phyloP scores from a whole-genome alignment of 2,329 filamentous ascomycete genomes.

The Epichloe baconii region DNA sequence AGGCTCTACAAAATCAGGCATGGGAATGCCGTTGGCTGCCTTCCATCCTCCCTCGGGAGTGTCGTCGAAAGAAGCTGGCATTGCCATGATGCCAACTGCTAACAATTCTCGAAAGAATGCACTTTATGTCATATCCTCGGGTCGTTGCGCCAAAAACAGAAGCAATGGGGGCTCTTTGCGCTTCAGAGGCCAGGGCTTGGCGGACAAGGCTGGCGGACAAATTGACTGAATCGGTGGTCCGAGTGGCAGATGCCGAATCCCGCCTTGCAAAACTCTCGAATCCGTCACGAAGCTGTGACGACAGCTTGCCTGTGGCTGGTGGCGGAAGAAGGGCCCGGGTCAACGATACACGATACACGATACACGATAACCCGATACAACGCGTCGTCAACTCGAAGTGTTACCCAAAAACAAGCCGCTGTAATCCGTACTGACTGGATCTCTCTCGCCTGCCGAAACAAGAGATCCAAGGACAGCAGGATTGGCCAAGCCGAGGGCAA shows the following conservation, averaged over 20 bases:
- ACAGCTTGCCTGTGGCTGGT: neutral
- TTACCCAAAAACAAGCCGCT: neutral
- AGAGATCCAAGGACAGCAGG: neutral
- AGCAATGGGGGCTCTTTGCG: too few species aligned
- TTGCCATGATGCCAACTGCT: neutral
- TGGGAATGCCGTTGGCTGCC: slow-evolving; percentile 14
- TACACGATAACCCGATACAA: too few species aligned
- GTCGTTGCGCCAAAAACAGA: neutral
- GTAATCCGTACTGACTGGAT: neutral
- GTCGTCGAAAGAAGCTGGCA: slow-evolving; percentile 5
- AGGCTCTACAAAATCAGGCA: slow-evolving; percentile 22
- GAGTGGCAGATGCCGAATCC: neutral
- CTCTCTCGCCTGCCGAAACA: neutral
- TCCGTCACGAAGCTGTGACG: too few species aligned
- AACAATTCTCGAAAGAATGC: neutral
- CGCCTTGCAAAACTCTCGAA: too few species aligned
- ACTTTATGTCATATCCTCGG: neutral
- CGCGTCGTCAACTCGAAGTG: neutral
- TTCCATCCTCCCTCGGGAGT: slow-evolving; percentile 13
- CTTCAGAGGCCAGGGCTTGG: too few species aligned
- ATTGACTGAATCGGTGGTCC: neutral
- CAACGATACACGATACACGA: neutral
- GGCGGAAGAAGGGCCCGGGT: neutral
- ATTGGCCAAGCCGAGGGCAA: neutral
- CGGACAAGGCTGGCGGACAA: too few species aligned